Percentiles rank a stretch among this genome's conserved stretches.
Evolutionary conservation across 176 grass and related monocot genomes (phyloP).

Genomic region (Bromus sterilis): DNA sequence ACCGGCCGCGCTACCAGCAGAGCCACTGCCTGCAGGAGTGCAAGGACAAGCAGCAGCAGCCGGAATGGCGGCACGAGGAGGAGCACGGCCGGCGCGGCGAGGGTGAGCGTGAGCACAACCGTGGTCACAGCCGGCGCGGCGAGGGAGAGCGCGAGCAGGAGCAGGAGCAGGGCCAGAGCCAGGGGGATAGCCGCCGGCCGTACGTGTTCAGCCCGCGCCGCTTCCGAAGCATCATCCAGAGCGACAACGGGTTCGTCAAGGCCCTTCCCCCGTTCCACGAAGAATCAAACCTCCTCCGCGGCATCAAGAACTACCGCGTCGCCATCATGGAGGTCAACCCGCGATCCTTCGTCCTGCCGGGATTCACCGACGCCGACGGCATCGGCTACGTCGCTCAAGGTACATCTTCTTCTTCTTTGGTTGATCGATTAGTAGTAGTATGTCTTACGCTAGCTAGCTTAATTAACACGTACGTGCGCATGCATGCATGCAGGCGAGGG

Average conservation of each 20-base stretch:
- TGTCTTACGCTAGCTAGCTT: too few relatives aligned
- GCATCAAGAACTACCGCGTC: slow-evolving; percentile 68
- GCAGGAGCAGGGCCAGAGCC: neutral
- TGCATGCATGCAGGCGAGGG: slow-evolving; percentile 37
- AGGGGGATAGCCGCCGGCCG: neutral
- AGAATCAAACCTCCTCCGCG: slow-evolving; percentile 47
- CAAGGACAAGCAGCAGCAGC: neutral
- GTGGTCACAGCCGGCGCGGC: neutral
- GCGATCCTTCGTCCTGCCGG: slow-evolving; percentile 52
- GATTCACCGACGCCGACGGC: slow-evolving; percentile 49
- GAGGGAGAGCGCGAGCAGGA: neutral
- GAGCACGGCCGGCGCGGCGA: neutral
- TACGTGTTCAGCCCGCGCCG: slow-evolving; percentile 53
- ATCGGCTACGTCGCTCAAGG: slow-evolving; percentile 64
- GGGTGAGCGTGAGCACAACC: neutral
- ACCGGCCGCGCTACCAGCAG: neutral
- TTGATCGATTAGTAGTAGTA: too few relatives aligned
- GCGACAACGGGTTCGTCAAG: slow-evolving; percentile 44
- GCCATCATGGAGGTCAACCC: slow-evolving; percentile 50
- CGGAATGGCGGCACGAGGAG: neutral
- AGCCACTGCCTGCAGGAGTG: slow-evolving; percentile 9
- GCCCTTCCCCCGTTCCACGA: slow-evolving; percentile 46
- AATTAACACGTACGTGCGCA: neutral
- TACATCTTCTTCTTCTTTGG: too few relatives aligned
- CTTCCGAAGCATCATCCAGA: slow-evolving; percentile 24